Conservation (phyloP, 371 early-diverging fungal genomes). For the Quaeritorhiza haematococci region DNA sequence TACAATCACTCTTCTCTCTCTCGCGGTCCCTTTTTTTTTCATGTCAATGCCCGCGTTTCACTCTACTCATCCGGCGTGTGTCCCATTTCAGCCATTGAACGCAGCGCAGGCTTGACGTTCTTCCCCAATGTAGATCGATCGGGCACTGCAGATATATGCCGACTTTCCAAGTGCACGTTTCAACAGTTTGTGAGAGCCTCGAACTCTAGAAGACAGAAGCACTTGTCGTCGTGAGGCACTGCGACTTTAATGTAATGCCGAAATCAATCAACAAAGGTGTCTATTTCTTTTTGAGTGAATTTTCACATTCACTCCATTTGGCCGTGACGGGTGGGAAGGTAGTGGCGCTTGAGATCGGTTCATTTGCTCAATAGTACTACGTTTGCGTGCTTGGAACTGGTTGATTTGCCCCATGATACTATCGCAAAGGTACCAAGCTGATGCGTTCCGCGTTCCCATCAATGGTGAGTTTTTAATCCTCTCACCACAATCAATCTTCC, state of each 20-base stretch:
- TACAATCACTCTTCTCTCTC: background rate
- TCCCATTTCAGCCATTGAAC: conserved; percentile 20
- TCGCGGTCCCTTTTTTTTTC: background rate
- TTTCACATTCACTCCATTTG: too few species aligned
- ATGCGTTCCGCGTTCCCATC: conserved; percentile 66
- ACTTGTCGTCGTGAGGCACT: too few species aligned
- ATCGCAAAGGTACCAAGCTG: conserved; percentile 66
- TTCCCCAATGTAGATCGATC: conserved; percentile 16
- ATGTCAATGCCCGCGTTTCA: background rate
- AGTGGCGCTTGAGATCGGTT: too few species aligned
- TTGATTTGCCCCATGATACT: conserved; percentile 79
- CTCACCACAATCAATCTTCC: background rate
- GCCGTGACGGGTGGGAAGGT: too few species aligned
- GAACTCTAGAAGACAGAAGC: too few species aligned
- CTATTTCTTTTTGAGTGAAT: too few species aligned
- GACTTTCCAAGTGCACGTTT: conserved; percentile 14
- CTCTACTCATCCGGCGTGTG: too few species aligned
- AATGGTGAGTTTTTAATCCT: conserved; percentile 41
- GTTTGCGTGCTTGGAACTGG: too few species aligned
- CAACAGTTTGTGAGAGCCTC: too few species aligned
- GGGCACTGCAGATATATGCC: conserved; percentile 13
- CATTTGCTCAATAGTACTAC: too few species aligned
- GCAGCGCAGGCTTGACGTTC: conserved; percentile 21
- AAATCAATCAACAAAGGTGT: too few species aligned
- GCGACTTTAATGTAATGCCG: too few species aligned